A percentile compares a stretch with the other conserved stretches of the same genome.
Conservation (phyloP, 2,329 filamentous ascomycete species). For the Macrophomina phaseolina region DNA sequence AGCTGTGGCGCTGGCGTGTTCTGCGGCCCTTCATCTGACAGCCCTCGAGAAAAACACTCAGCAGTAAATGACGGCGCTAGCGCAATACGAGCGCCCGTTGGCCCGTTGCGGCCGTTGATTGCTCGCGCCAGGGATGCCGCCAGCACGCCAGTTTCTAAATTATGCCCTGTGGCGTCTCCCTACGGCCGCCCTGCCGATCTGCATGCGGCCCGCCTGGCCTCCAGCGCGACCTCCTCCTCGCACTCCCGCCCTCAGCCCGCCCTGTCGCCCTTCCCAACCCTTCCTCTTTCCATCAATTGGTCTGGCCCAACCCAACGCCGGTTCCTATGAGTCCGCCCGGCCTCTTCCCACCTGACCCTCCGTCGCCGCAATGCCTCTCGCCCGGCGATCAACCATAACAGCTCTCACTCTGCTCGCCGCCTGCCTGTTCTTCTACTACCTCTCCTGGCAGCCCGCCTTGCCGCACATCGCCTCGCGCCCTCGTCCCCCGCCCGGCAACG, state of each 20-base stretch:
- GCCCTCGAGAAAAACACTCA: background rate
- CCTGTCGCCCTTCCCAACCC: conserved; percentile 26
- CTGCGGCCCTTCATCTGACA: conserved; percentile 3
- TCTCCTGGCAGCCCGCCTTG: conserved; percentile 9
- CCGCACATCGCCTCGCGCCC: conserved; percentile 10
- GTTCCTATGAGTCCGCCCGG: conserved; percentile 9
- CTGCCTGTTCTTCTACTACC: conserved; percentile 21
- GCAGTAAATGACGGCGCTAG: conserved; percentile 6
- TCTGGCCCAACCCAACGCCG: background rate
- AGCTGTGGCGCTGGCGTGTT: background rate
- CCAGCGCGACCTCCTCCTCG: conserved; percentile 21
- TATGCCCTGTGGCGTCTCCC: conserved; percentile 8
- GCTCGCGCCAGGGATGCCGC: conserved; percentile 12
- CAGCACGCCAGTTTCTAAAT: conserved; percentile 12
- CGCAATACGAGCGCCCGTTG: background rate
- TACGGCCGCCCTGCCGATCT: conserved; percentile 19
- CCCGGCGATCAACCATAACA: conserved; percentile 22
- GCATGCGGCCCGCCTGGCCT: conserved; percentile 5
- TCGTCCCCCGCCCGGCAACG: background rate
- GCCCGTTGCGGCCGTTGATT: conserved; percentile 2
- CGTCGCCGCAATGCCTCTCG: conserved; percentile 15
- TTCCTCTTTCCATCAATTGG: conserved; percentile 26
- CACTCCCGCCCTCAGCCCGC: conserved; percentile 29
- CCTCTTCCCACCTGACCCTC: background rate
- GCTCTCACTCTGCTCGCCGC: conserved; percentile 15